These are phyloP conservation scores for Neofusicoccum sp. DNA, from an alignment of 2,329 filamentous ascomycete genomes.

Conservation along the genomic window DNA sequence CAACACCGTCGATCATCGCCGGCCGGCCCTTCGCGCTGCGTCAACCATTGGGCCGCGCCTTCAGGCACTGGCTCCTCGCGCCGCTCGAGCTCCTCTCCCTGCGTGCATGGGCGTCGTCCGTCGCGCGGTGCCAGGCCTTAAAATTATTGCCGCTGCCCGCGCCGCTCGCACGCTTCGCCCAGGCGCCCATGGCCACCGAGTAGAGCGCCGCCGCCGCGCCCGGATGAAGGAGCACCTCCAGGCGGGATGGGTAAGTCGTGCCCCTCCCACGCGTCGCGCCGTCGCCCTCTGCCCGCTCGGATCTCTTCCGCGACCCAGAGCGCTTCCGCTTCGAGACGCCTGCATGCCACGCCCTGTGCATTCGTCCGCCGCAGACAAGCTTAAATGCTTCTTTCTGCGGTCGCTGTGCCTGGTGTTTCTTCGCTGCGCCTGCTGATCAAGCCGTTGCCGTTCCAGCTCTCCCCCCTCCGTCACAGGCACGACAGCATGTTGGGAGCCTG, in stretches of 20 bases:
- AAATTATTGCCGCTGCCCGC: constrained; percentile 18
- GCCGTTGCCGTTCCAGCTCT: constrained; percentile 31
- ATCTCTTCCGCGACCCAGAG: not conserved
- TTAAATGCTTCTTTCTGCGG: not conserved
- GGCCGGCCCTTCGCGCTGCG: constrained; percentile 9
- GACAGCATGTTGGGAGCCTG: constrained; percentile 35
- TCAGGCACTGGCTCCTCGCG: constrained; percentile 13
- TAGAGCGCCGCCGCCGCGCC: constrained; percentile 17
- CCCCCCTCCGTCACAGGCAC: constrained; percentile 39
- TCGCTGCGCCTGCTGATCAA: constrained; percentile 31
- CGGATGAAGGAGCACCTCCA: constrained; percentile 35
- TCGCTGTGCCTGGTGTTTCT: constrained; percentile 18
- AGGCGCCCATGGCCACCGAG: constrained; percentile 23
- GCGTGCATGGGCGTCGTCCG: constrained; percentile 16
- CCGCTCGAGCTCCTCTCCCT: constrained; percentile 16
- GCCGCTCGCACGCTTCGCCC: constrained; percentile 22
- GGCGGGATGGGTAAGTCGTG: constrained; percentile 39
- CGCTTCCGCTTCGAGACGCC: constrained; percentile 19
- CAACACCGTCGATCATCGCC: constrained; percentile 17
- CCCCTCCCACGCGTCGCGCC: not conserved
- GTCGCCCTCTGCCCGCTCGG: not conserved
- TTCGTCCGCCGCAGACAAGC: not conserved
- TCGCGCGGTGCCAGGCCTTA: constrained; percentile 1
- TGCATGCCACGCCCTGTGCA: constrained; percentile 18
- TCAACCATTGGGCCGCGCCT: constrained; percentile 14